Evolutionary conservation across 2,329 filamentous ascomycete genomes (phyloP), one percentile per base, ranked within the genome.

Genomic region (Apiospora pterosperma): DNA sequence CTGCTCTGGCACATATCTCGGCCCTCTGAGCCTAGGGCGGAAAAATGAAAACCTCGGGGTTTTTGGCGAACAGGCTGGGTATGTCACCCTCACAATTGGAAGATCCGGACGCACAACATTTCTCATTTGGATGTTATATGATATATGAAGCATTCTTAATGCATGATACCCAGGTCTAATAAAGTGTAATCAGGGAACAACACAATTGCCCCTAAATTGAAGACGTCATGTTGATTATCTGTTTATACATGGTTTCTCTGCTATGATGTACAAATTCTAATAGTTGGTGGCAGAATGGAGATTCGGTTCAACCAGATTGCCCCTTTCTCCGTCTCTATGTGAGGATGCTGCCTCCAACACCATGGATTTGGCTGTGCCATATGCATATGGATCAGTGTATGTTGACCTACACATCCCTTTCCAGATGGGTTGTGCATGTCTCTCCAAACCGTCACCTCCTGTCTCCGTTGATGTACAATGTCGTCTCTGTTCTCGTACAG

Each of bases 351-450:
- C 44, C 44, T 65, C 21, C 62, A 36, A 42, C 28, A 42, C 58
- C 55, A 60, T 64, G 58, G 34, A n/a, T 58, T 38, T 59, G 60
- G 52, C 59, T 36, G 59, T 59, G 63, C 61, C 63, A 65, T 48
- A 65, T 62, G 60, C 63, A 58, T 62, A 14, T 4, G 58, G 38
- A 16, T 60, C 59, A 31, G 38, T 60, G 59, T 38, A 41, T 16
- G 21, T 38, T 31, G 36, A n/a, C 21, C 36, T n/a, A 21, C 59
- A n/a, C 16, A 55, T 28, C 28, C 61, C 41, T 48, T 55, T 52
- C 39, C 36, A 23, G 44, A n/a, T 36, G 28, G 25, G 36, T 25
- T 64, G 28, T 60, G 44, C 38, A 23, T 34, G 21, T 42, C 28
- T 64, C 8, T 36, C 28, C 28, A 25, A 23, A 38, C 28, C 31